phyloP scores from a whole-genome alignment of 371 early-diverging fungal genomes.

The Mortierella sp. region DNA sequence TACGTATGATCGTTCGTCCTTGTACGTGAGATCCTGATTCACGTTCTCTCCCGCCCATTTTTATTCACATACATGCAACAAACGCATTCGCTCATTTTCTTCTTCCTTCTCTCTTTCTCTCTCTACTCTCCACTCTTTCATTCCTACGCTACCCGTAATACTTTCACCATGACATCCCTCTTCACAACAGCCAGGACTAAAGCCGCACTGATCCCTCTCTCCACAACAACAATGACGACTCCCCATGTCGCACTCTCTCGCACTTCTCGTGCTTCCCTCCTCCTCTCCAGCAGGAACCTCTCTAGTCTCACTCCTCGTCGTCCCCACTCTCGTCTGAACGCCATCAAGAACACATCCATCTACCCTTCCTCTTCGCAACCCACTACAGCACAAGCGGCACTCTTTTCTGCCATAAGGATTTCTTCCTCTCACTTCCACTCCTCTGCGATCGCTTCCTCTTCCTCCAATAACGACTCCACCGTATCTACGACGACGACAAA shows the following conservation, averaged over 20 bases:
- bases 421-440: slow-evolving; percentile 24
- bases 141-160: neutral
- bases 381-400: neutral
- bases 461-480: neutral
- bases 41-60: neutral
- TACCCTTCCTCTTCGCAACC: neutral
- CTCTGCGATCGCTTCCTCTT: neutral
- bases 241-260: neutral
- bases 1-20: neutral
- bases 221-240: neutral
- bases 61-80: no score
- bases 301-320: slow-evolving; percentile 1
- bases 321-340: neutral
- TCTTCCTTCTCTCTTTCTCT: neutral
- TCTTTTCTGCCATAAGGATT: neutral
- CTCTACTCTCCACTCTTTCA: neutral
- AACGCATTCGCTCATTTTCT: slow-evolving; percentile 1
- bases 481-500: neutral
- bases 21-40: neutral
- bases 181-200: neutral
- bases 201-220: neutral
- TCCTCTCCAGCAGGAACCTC: neutral
- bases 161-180: slow-evolving; percentile 4
- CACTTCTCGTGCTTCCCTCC: neutral
- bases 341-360: neutral